phyloP scores from a whole-genome alignment of 345 rosid genomes.

The Luvunga scandens region DNA sequence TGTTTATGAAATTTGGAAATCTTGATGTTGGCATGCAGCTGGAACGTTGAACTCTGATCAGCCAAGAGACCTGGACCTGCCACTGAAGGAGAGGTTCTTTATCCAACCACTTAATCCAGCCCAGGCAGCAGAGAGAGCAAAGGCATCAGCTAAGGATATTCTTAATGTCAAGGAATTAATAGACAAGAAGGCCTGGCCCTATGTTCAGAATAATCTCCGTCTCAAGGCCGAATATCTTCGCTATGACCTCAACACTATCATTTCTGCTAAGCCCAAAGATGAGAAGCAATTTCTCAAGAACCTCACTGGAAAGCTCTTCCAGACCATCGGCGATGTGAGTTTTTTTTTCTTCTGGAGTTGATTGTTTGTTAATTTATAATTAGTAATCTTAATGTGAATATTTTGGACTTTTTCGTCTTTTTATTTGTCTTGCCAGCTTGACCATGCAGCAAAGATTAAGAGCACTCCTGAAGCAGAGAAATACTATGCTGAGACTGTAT shows the following conservation, averaged over 20 bases:
- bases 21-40: conserved; percentile 48
- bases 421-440: conserved; percentile 48
- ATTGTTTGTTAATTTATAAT: not conserved
- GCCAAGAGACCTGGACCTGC: conserved; percentile 62
- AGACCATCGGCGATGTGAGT: conserved; percentile 57
- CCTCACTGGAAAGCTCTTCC: conserved; percentile 70
- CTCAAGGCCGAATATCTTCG: conserved; percentile 71
- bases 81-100: conserved; percentile 63
- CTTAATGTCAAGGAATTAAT: conserved; percentile 64
- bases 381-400: not conserved
- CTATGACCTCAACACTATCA: conserved; percentile 82
- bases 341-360: not conserved
- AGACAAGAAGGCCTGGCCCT: conserved; percentile 93
- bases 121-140: conserved; percentile 73
- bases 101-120: conserved; percentile 65
- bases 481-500: conserved; percentile 70
- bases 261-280: conserved; percentile 66
- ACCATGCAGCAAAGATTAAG: conserved; percentile 88
- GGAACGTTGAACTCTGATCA: conserved; percentile 88
- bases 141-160: conserved; percentile 85
- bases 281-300: conserved; percentile 69
- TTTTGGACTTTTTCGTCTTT: not conserved
- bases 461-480: conserved; percentile 82
- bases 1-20: not conserved
- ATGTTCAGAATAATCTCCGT: conserved; percentile 85